Evolutionary conservation across 2,329 filamentous ascomycete genomes (phyloP).

Genomic region (Trichoderma citrinoviride): DNA sequence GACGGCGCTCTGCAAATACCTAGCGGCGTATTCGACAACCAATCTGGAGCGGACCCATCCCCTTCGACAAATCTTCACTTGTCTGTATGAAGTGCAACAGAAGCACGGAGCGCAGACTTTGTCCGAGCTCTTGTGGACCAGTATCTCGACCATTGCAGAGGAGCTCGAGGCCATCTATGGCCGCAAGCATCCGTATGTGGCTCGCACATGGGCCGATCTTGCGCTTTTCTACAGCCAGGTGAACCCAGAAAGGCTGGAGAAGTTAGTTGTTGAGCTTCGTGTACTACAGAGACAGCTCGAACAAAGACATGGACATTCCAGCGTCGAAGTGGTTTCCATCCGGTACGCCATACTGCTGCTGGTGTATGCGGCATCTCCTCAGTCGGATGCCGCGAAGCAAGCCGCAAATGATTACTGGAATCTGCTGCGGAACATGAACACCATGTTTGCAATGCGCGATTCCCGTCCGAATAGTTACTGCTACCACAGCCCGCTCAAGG

Average conservation of each 20-base stretch:
- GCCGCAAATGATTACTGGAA: slow-evolving; percentile 41
- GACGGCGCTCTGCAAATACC: slow-evolving; percentile 46
- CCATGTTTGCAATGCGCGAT: slow-evolving; percentile 39
- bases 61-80: slow-evolving; percentile 43
- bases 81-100: slow-evolving; percentile 45
- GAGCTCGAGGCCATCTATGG: slow-evolving; percentile 46
- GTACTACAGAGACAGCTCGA: slow-evolving; percentile 38
- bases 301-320: slow-evolving; percentile 34
- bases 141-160: slow-evolving; percentile 42
- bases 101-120: slow-evolving; percentile 43
- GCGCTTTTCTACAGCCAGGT: slow-evolving; percentile 41
- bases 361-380: slow-evolving; percentile 37
- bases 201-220: slow-evolving; percentile 43
- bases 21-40: slow-evolving; percentile 44
- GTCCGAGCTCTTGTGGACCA: slow-evolving; percentile 44
- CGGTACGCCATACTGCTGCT: slow-evolving; percentile 44
- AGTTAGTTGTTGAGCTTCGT: slow-evolving; percentile 40
- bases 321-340: slow-evolving; percentile 38
- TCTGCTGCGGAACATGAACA: slow-evolving; percentile 35
- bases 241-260: slow-evolving; percentile 38
- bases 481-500: slow-evolving; percentile 45
- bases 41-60: slow-evolving; percentile 45
- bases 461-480: slow-evolving; percentile 41
- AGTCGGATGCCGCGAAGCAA: slow-evolving; percentile 36
- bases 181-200: slow-evolving; percentile 43